A percentile compares a stretch with the other conserved stretches of the same genome.
Evolutionary conservation across 1,284 basidiomycete genomes (phyloP).

Genomic region (Cryptococcus depauperatus): DNA sequence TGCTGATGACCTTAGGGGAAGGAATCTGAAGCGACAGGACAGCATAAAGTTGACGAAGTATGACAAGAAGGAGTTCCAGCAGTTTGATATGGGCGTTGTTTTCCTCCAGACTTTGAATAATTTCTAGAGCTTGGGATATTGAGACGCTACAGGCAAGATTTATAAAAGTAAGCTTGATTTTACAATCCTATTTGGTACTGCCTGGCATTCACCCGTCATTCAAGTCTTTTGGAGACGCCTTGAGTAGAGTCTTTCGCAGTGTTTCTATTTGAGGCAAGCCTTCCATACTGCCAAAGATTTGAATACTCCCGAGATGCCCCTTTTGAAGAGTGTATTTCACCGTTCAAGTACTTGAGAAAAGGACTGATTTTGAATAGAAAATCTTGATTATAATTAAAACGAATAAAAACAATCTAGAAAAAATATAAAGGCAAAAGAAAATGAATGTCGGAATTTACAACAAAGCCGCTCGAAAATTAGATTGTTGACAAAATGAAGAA

Average conservation of each 20-base stretch:
- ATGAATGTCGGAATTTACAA: no score
- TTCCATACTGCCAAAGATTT: no score
- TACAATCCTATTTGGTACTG: not conserved
- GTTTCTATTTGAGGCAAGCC: not conserved
- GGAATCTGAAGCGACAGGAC: not conserved
- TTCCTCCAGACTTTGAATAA: constrained; percentile 6
- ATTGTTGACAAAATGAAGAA: no score
- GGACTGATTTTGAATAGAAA: no score
- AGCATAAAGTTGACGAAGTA: constrained; percentile 20
- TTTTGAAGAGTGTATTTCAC: no score
- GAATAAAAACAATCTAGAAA: no score
- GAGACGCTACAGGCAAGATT: constrained; percentile 5
- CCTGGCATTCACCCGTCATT: constrained; percentile 15
- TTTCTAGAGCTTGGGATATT: constrained; percentile 7
- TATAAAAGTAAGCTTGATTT: not conserved
- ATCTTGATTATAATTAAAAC: no score
- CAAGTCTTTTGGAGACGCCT: constrained; percentile 14
- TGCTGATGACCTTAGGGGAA: constrained; percentile 3
- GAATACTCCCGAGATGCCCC: no score
- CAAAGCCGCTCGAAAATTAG: no score
- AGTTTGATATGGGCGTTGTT: constrained; percentile 9
- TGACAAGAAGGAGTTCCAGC: constrained; percentile 21
- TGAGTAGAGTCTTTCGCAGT: constrained; percentile 21
- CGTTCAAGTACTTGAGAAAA: no score
- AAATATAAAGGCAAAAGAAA: no score